Base-by-base conservation (phyloP, 306 rosid genomes). In the Lathyrus sativus region DNA sequence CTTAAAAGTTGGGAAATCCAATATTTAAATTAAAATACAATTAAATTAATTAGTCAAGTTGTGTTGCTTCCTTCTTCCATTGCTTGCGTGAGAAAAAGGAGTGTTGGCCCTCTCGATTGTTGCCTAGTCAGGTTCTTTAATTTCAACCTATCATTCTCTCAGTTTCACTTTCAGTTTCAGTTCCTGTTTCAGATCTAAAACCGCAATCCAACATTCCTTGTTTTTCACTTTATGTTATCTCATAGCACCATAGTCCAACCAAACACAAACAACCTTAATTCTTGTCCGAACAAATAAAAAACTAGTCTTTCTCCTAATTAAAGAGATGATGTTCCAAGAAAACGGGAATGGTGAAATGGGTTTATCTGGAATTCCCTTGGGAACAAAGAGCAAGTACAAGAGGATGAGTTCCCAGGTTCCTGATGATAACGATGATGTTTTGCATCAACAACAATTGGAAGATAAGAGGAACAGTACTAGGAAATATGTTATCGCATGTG, bases 401-500 rank as follows among this genome's bases (percentile, higher is more conserved):
- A 87, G 85, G 82, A 91, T 91, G 98, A 71, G 75, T 69, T 83
- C 87, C 7, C 86, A 88, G 78, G 28, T 81, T 8, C 39, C 28
- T 2, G 87, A 83, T 11, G 95, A 84, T 3, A 49, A 49, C 29
- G 88, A 86, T 46, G 89, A 75, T 76, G 83, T 76, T 75, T 65
- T 85, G 45, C 71, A 9, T 22, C 91, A 73, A 11, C 87, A 72
- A 29, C 66, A 72, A 11, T 83, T 13, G 24, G 74, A 69, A 28
- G 79, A 76, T 45, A 75, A 82, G 64, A 82, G 74, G 62, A 74
- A 42, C 35, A 83, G 60, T 49, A 77, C 88, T 11, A 85, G 82
- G 75, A 89, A 77, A 80, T 92, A 88, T 83, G 98, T 92, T 45
- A 1, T 85, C 39, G 96, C 96, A 44, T 89, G 96, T 73, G 96